Percentiles rank a stretch among this genome's conserved stretches.
Evolutionary conservation across 1,284 basidiomycete genomes (phyloP).

Genomic region (Ustilago trichophora): DNA sequence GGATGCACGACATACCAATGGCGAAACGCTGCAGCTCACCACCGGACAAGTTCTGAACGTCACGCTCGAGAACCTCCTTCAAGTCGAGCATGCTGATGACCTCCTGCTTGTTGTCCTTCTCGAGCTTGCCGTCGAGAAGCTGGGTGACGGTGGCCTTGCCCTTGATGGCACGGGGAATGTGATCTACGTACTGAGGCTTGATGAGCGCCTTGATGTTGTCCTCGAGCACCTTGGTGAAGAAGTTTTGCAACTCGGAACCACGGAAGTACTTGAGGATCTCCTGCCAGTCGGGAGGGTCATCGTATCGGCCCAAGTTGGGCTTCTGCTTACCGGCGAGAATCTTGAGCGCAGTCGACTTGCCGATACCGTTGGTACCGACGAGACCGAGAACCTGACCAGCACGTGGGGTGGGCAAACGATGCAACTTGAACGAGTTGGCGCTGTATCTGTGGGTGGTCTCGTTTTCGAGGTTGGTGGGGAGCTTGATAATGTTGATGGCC

Average conservation of each 20-base stretch:
- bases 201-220: slow-evolving; percentile 67
- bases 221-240: slow-evolving; percentile 66
- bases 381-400: slow-evolving; percentile 66
- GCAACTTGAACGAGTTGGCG: slow-evolving; percentile 66
- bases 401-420: slow-evolving; percentile 63
- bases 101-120: slow-evolving; percentile 62
- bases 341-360: slow-evolving; percentile 66
- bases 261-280: slow-evolving; percentile 67
- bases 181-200: slow-evolving; percentile 67
- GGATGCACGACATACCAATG: slow-evolving; percentile 66
- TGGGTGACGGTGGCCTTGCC: slow-evolving; percentile 58
- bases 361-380: slow-evolving; percentile 66
- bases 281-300: slow-evolving; percentile 66
- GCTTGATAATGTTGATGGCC: slow-evolving; percentile 67
- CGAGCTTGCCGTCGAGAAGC: slow-evolving; percentile 63
- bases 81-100: slow-evolving; percentile 62
- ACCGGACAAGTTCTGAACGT: slow-evolving; percentile 63
- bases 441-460: slow-evolving; percentile 67
- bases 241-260: slow-evolving; percentile 66
- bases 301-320: slow-evolving; percentile 66
- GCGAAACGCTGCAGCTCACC: slow-evolving; percentile 66
- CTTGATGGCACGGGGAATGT: slow-evolving; percentile 66
- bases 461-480: slow-evolving; percentile 65
- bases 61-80: slow-evolving; percentile 62
- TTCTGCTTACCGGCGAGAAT: slow-evolving; percentile 66